Evolutionary conservation across 352 stramenopile genomes (phyloP).

Genomic region (Globisporangium viniferum): DNA sequence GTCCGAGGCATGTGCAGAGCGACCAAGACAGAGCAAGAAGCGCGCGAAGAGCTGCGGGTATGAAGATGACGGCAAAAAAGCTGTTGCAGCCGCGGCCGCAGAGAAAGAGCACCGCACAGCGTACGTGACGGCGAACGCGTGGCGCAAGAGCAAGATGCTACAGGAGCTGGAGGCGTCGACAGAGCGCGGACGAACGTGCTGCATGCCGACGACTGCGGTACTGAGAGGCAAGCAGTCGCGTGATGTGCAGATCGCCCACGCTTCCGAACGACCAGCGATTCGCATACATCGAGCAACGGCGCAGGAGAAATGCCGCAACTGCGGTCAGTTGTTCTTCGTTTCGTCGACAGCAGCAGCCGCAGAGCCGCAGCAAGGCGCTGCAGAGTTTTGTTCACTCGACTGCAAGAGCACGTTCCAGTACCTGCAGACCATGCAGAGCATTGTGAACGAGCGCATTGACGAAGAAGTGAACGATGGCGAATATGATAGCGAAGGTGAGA

Average conservation of each 20-base stretch:
- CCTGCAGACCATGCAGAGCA: constrained; percentile 34
- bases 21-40: constrained; percentile 9
- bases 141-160: constrained; percentile 38
- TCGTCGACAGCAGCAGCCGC: constrained; percentile 20
- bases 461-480: neutral
- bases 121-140: constrained; percentile 20
- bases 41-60: constrained; percentile 14
- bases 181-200: neutral
- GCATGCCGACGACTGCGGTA: constrained; percentile 9
- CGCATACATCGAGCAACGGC: constrained; percentile 22
- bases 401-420: constrained; percentile 65
- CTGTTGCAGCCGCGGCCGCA: neutral
- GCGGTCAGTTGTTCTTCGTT: constrained; percentile 43
- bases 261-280: neutral
- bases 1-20: neutral
- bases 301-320: constrained; percentile 53
- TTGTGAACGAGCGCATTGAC: constrained; percentile 28
- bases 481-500: neutral
- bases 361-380: constrained; percentile 12
- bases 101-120: constrained; percentile 3
- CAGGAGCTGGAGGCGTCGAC: constrained; percentile 37
- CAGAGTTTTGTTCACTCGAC: constrained; percentile 56
- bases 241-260: constrained; percentile 8
- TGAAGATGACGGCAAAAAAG: neutral
- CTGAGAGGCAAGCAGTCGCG: constrained; percentile 6